Evolutionary conservation across 306 rosid genomes (phyloP).

Genomic region (Lathyrus tuberosus): DNA sequence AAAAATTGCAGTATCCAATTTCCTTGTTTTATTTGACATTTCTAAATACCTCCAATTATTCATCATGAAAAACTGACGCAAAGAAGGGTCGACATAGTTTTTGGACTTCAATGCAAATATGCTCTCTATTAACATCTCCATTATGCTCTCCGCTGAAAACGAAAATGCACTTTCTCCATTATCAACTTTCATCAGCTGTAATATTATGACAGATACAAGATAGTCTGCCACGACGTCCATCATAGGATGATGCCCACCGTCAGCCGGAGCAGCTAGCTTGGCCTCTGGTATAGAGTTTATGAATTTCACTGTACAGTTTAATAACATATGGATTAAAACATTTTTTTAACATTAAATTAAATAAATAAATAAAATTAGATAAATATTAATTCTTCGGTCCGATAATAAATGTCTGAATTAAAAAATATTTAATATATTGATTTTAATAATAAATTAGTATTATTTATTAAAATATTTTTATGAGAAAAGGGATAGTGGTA

Average conservation of each 20-base stretch:
- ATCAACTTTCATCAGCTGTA: not conserved
- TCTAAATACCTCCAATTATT: slow-evolving; percentile 40
- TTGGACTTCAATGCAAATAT: not conserved
- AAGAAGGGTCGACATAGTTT: not conserved
- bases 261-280: not conserved
- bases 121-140: no score
- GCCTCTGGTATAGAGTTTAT: not conserved
- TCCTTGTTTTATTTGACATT: slow-evolving; percentile 15
- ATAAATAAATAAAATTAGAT: no score
- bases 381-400: no score
- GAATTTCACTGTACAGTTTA: not conserved
- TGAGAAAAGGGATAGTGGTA: no score
- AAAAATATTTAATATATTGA: no score
- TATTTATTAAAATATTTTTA: no score
- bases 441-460: no score
- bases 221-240: not conserved
- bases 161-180: not conserved
- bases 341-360: no score
- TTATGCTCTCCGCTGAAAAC: no score
- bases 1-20: slow-evolving; percentile 45
- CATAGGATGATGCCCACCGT: slow-evolving; percentile 4
- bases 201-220: not conserved
- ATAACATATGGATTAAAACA: no score
- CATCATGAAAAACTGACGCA: not conserved
- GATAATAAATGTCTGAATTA: no score